These are phyloP conservation scores for Xylariaceae sp. DNA, from an alignment of 2,329 filamentous ascomycete genomes.

Conservation along the genomic window DNA sequence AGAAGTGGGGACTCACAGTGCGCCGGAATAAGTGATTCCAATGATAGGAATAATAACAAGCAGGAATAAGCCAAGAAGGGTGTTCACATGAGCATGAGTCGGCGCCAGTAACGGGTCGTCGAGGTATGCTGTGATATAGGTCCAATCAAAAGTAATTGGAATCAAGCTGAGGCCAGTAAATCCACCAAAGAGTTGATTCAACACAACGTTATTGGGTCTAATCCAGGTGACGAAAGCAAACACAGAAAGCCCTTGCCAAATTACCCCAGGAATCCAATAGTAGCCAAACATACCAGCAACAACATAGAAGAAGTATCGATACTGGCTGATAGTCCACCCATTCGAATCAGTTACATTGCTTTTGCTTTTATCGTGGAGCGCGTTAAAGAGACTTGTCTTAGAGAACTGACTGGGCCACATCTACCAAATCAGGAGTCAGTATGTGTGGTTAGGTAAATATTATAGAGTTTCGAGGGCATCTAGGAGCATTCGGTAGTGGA, in stretches of 20 bases:
- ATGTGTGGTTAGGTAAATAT: no score
- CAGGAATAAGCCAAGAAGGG: constrained; percentile 47
- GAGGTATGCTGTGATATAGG: constrained; percentile 45
- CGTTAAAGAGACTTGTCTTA: constrained; percentile 55
- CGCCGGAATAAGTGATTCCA: constrained; percentile 53
- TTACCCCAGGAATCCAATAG: constrained; percentile 60
- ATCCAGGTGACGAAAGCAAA: constrained; percentile 57
- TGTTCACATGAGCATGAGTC: constrained; percentile 49
- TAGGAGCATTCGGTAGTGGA: no score
- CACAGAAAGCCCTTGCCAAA: constrained; percentile 56
- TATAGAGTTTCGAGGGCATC: no score
- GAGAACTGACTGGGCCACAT: constrained; percentile 54
- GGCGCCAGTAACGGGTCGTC: constrained; percentile 43
- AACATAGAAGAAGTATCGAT: constrained; percentile 53
- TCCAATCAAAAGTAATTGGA: constrained; percentile 54
- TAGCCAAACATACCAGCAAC: constrained; percentile 51
- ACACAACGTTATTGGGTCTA: constrained; percentile 50
- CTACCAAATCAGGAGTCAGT: neutral
- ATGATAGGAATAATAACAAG: constrained; percentile 53
- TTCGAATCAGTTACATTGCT: constrained; percentile 48
- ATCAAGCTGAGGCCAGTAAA: constrained; percentile 48
- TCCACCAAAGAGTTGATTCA: constrained; percentile 59
- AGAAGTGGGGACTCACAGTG: constrained; percentile 40
- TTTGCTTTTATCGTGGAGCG: constrained; percentile 49
- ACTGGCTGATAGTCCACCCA: constrained; percentile 53